These are phyloP conservation scores for Phytophthora cajani DNA, from an alignment of 352 stramenopile species.

Conservation along the genomic window DNA sequence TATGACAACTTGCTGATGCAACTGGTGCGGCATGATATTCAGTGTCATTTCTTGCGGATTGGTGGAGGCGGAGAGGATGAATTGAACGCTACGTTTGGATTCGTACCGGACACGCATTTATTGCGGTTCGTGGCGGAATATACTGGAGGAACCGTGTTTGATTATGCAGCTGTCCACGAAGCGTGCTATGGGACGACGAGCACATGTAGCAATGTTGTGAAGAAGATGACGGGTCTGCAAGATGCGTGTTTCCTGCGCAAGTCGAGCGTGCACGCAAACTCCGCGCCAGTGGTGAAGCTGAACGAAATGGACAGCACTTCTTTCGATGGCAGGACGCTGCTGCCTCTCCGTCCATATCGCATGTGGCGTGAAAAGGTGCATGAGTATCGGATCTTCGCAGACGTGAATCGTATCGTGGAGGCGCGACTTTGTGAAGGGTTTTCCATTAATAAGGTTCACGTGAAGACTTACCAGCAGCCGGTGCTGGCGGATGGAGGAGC, in stretches of 20 bases:
- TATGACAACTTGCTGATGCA: conserved; percentile 91
- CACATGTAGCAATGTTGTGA: conserved; percentile 35
- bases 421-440: conserved; percentile 86
- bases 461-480: conserved; percentile 57
- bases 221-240: conserved; percentile 72
- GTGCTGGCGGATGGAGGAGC: conserved; percentile 20
- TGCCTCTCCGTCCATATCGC: conserved; percentile 78
- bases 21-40: conserved; percentile 87
- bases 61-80: conserved; percentile 61
- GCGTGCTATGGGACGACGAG: conserved; percentile 53
- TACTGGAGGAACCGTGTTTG: conserved; percentile 70
- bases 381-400: conserved; percentile 86
- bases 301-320: conserved; percentile 74
- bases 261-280: conserved; percentile 76
- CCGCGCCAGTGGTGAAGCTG: conserved; percentile 68
- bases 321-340: conserved; percentile 66
- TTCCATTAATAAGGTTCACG: conserved; percentile 79
- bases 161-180: conserved; percentile 66
- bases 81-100: conserved; percentile 79
- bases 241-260: conserved; percentile 64
- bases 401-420: conserved; percentile 84
- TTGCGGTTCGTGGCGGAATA: conserved; percentile 80
- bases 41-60: conserved; percentile 85
- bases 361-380: conserved; percentile 91
- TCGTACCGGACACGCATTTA: conserved; percentile 83